Base-by-base conservation (phyloP, 1,139 yeast species). In the Candida sp. region DNA sequence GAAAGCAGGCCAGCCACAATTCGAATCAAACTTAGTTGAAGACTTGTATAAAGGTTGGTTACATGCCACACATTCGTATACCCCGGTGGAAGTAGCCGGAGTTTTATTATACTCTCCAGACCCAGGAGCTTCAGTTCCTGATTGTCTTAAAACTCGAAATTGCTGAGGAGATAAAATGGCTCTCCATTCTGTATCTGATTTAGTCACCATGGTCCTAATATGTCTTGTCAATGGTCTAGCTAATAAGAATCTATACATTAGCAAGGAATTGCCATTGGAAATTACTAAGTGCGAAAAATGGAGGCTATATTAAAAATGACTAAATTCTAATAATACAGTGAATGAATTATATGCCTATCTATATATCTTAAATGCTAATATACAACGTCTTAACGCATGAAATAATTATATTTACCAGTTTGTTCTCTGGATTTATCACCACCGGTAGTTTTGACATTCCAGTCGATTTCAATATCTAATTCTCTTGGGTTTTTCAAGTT, bases 1-100 rank as follows among this genome's bases (percentile, higher is more conserved):
- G 64, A 93, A 93, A 0, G 97, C 90, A 0, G 99, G 99, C 99
- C 99, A 93, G 3, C 99, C 99, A 64, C 99, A 93, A 44, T 89
- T 90, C 21, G 96, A 80, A 46, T 84, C 82, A 56, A 95, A 93
- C 65, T 93, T 93, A 11, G 97, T 78, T 38, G 75, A 72, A 32
- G 96, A 83, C 49, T 77, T 76, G 64, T 93, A 93, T 35, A 93
- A 68, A 6, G 97, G 96, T 39, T 77, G 71, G 40, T 73, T 76
- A 61, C 99, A 93, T 8, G 84, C 98, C 0, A 86, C 97, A 67
- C 99, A 93, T 44, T 72, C 71, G 60, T 89, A 93, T 4, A 77
- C 69, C 0, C 97, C 98, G 1, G 56, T 52, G 2, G 65, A 57
- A 22, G 70, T 60, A 12, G 71, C 61, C 49, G 76, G 70, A 44